Conservation (phyloP, 805 yeast genomes). For the Torulaspora franciscae region DNA sequence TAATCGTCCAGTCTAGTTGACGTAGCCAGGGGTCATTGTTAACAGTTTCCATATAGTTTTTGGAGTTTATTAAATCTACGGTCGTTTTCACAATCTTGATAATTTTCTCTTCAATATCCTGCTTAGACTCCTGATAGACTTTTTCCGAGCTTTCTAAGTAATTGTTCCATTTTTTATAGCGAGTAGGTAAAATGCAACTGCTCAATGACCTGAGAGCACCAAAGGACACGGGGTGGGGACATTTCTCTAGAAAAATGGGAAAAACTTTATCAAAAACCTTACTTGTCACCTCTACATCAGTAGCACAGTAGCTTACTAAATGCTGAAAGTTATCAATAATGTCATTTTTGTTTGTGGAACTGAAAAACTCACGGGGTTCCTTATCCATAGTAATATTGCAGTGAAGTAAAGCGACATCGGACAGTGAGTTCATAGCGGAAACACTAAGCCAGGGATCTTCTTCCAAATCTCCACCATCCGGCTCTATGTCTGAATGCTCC, state of each 20-base stretch:
- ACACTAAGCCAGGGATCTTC: slow-evolving; percentile 83
- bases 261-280: slow-evolving; percentile 61
- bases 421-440: slow-evolving; percentile 74
- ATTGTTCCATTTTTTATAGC: slow-evolving; percentile 57
- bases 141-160: slow-evolving; percentile 68
- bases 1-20: slow-evolving; percentile 83
- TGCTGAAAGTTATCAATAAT: slow-evolving; percentile 53
- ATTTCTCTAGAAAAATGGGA: slow-evolving; percentile 59
- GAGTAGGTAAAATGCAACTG: slow-evolving; percentile 72
- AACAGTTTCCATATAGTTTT: slow-evolving; percentile 29
- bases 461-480: slow-evolving; percentile 20
- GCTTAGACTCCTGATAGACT: slow-evolving; percentile 54
- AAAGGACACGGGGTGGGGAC: slow-evolving; percentile 94
- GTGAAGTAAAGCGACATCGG: slow-evolving; percentile 74
- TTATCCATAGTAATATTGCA: slow-evolving; percentile 68
- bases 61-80: slow-evolving; percentile 41
- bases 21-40: slow-evolving; percentile 79
- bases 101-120: slow-evolving; percentile 54
- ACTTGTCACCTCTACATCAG: slow-evolving; percentile 74
- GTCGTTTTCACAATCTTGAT: slow-evolving; percentile 56
- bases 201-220: slow-evolving; percentile 77
- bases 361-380: slow-evolving; percentile 58
- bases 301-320: slow-evolving; percentile 76
- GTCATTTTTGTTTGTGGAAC: slow-evolving; percentile 47
- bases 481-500: slow-evolving; percentile 18